Evolutionary conservation across 192 early-diverging fungal genomes (phyloP), one percentile per base, ranked within the genome.

Genomic region (Spizellomyces punctatus): DNA sequence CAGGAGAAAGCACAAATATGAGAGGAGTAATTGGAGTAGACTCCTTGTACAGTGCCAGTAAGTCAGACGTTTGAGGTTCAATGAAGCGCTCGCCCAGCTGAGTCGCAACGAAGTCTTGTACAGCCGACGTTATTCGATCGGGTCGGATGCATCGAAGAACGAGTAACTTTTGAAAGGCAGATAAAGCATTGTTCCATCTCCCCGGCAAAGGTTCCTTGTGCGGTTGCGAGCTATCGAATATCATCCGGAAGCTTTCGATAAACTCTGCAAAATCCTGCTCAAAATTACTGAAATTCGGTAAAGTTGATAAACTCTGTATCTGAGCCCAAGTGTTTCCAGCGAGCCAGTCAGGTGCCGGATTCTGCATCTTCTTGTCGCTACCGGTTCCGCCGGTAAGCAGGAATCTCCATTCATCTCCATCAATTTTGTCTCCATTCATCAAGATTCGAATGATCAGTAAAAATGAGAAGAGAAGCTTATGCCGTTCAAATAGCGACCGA

Each of bases 391-490:
- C 88, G 5, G 88, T 80, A 6, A 89, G 70, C 27, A 89, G 55
- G 78, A 87, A 89, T 66, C 76, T 79, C 82, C 83, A 84, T 65
- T 89, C 88, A 50, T 83, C 83, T 41, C 66, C 56, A 65, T 88
- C 83, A 62, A 89, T 81, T 63, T 85, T 77, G 62, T 85, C 78
- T 10, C 85, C 81, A 64, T 87, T 82, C 83, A 86, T 89, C 68
- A 86, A 63, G 46, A 89, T 89, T 22, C 88, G 65, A 21, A 88
- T 82, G 43, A 75, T 81, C 10, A 89, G 72, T 52, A 88, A 64
- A 76, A 89, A 89, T 2, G 82, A 83, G 72, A 84, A 89, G 19
- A 88, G 69, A 27, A 89, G 78, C 76, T 89, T 89, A 72, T 89
- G 86, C 60, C 87, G 85, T 70, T 89, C 88, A 74, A 89, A 89